Evolutionary conservation across 129 eudicot genomes (phyloP), one percentile per base, ranked within the genome.

Genomic region (Escallonia rubra): DNA sequence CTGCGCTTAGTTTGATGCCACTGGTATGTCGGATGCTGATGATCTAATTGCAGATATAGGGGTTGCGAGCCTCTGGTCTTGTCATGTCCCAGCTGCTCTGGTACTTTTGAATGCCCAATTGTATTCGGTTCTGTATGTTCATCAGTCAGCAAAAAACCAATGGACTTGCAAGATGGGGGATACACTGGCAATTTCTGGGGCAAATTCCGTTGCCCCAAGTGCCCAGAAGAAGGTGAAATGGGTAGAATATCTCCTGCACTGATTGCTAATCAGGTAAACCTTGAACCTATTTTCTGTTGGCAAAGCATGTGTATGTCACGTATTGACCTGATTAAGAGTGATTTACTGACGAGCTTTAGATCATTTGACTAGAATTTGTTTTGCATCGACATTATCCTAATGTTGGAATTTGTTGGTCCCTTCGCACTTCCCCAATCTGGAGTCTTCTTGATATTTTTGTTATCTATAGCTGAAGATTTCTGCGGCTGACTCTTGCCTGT

Each of bases 21-120:
- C 3, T 58, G 16, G 50, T 46, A 46, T 46, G 6, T 46, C 10
- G 50, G 50, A 46, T 46, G 50, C 50, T 46, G 50, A 42, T 69
- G 49, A 45, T 45, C 11, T 59, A 46, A 40, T 61, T 78, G 82
- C 89, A 94, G 99, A 75, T 94, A 86, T 69, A 77, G 64, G 44
- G 96, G 94, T 4, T 94, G 99, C 76, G 87, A 94, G 65, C 88
- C 96, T 9, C 76, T 94, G 69, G 69, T 65, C 70, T 75, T 94
- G 70, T 82, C 90, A 59, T 94, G 99, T 78, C 89, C 99, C 13
- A 89, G 88, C 78, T 94, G 99, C 83, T 89, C 87, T n/a, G 66
- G 74, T 61, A 74, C 86, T 57, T 84, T 86, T 69, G 82, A 90
- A 12, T 94, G 97, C 80, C 82, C 96, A 45, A 79, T 96, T 55